Percentiles rank a stretch among this genome's conserved stretches.
phyloP scores from a whole-genome alignment of 1,284 basidiomycete species.

The Meira nashicola region DNA sequence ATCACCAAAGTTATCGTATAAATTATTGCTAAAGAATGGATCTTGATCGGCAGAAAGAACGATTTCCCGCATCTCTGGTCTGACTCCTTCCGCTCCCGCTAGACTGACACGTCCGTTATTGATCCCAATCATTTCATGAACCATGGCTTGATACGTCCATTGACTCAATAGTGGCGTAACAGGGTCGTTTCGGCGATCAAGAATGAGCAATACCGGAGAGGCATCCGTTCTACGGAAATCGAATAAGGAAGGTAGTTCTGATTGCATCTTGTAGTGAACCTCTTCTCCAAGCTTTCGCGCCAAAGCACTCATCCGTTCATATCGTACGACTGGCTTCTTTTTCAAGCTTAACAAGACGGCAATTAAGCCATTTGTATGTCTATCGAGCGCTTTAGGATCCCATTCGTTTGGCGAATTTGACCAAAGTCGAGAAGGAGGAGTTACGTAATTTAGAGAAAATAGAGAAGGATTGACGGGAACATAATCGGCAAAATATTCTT shows the following conservation, averaged over 20 bases:
- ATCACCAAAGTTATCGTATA: conserved; percentile 93
- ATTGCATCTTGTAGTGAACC: conserved; percentile 57
- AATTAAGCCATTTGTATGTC: conserved; percentile 74
- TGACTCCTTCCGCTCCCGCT: conserved; percentile 76
- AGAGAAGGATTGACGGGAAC: conserved; percentile 64
- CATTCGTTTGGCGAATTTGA: conserved; percentile 52
- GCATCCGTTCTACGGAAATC: conserved; percentile 59
- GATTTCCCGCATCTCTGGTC: conserved; percentile 81
- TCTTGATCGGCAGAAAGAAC: conserved; percentile 88
- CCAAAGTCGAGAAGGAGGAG: conserved; percentile 60
- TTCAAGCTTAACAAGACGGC: conserved; percentile 87
- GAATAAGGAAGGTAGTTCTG: conserved; percentile 53
- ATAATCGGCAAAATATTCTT: conserved; percentile 56
- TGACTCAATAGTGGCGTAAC: conserved; percentile 95
- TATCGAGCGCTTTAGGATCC: conserved; percentile 71
- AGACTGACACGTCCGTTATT: conserved; percentile 88
- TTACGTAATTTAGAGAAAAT: conserved; percentile 68
- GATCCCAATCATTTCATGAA: conserved; percentile 84
- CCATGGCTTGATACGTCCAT: conserved; percentile 99
- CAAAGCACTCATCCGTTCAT: conserved; percentile 86
- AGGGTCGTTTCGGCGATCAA: conserved; percentile 90
- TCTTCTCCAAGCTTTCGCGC: conserved; percentile 84
- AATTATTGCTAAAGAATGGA: conserved; percentile 86
- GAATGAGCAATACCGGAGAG: conserved; percentile 56
- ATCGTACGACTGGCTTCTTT: conserved; percentile 90